phyloP scores from a whole-genome alignment of 345 rosid genomes.

The Citrus reticulata region DNA sequence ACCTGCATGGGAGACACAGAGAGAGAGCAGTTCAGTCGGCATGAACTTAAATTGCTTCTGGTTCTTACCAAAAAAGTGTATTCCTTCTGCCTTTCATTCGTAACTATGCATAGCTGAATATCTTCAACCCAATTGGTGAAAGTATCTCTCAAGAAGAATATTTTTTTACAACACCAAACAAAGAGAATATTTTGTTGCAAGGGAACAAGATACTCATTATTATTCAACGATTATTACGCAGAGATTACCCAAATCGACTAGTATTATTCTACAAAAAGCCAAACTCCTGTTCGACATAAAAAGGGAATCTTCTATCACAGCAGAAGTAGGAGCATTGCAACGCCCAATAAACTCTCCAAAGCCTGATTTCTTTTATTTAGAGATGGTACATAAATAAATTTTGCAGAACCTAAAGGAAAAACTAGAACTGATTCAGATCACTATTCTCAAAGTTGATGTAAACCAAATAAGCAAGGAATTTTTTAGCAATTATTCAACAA shows the following conservation, averaged over 20 bases:
- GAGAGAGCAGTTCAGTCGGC: conserved; percentile 4
- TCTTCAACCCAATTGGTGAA: not conserved
- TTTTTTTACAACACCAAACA: not conserved
- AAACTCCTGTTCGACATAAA: not conserved
- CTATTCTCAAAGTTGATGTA: not conserved
- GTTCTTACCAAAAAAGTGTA: not conserved
- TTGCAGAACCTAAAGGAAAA: not conserved
- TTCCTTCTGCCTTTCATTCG: not conserved
- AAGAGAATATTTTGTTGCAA: not conserved
- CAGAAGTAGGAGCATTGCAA: not conserved
- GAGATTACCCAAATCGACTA: not conserved
- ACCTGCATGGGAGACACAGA: conserved; percentile 49
- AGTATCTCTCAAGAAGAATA: not conserved
- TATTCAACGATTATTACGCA: not conserved
- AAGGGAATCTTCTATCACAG: not conserved
- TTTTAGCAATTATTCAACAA: not conserved
- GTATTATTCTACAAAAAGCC: not conserved
- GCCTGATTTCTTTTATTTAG: not conserved
- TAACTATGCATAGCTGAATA: not conserved
- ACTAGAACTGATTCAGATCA: not conserved
- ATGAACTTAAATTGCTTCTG: not conserved
- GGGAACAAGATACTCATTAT: not conserved
- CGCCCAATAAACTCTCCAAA: not conserved
- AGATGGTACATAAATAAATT: not conserved
- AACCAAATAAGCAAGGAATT: not conserved